Evolutionary conservation across 768 basidiomycete genomes (phyloP), one percentile per base, ranked within the genome.

Genomic region (Aureoboletus auriporus): DNA sequence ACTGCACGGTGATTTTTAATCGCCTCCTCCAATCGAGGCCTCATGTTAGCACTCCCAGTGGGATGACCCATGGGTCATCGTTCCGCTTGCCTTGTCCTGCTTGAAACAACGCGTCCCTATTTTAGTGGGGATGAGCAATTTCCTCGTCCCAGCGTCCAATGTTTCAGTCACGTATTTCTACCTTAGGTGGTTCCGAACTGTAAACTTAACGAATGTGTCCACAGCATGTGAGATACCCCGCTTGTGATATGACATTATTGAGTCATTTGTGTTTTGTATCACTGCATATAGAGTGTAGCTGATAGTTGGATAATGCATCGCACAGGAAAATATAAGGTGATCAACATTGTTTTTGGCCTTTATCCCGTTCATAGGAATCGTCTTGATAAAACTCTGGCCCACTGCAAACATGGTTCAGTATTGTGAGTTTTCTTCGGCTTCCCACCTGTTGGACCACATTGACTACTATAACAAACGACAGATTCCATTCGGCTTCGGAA

Each of bases 111-210:
- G 73, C 39, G 79, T 89, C 1, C 88, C 89, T 2, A 75, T 89
- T 4, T 73, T 92, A 6, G 80, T 89, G 28, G 85, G 84, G 20
- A 67, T 69, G 44, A 86, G 80, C 59, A 88, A 88, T 58, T 84
- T 87, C 58, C 75, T 88, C 16, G 87, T 90, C 9, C 71, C 85
- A 11, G 71, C 75, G 5, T 89, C 85, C 65, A 91, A 88, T 57
- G 85, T 91, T 47, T 71, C 82, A 1, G 75, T 91, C 57, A 85
- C 78, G 63, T 91, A 86, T 65, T 89, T 84, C 66, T 86, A 80
- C 66, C 89, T 89, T 6, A 82, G 84, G 64, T 90, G 86, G 84
- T 91, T 90, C 62, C 86, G 90, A 64, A 89, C 86, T 0, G 89
- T 90, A 5, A 71, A 76, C 63, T 61, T 87, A 27, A 80, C 84